Base-by-base conservation (phyloP, 139 green algal species). In the Edaphochlamys debaryana region DNA sequence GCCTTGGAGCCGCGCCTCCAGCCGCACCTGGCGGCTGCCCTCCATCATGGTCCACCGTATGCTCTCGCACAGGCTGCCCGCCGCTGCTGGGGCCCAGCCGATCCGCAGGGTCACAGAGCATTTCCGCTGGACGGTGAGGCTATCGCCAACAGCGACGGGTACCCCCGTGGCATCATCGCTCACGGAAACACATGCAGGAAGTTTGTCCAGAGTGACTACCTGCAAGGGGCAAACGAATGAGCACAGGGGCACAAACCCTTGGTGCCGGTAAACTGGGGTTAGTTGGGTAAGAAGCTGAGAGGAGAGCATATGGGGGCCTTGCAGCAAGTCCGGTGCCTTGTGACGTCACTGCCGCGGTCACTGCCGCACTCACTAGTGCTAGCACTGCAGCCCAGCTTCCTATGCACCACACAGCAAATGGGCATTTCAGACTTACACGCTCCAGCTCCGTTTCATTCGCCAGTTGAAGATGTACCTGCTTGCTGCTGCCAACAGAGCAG, bases 41-140 rank as follows among this genome's bases (percentile, higher is more conserved):
- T 84, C 78, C 36, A 36, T 0, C 78, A 84, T 84, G 27, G 50
- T 27, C 66, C 64, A 84, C 13, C 78, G 64, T 29, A 84, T 27
- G 48, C 40, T 69, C n/a, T 84, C 78, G 11, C 38, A 37, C 4
- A 84, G 30, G 27, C 4, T 48, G 29, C 30, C 66, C 7, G 29
- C 66, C 34, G 32, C 19, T 4, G 0, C 17, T 4, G 75, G 75
- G 15, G 11, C 4, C 75, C 75, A 81, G 5, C 3, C 36, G 15
- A 81, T 25, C 40, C n/a, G 41, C 29, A 81, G 40, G 13, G 37
- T 25, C 27, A 30, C 7, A 19, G n/a, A 45, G 32, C 60, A 50
- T n/a, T 60, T 60, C 4, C 40, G 75, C 32, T 19, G n/a, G 3
- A 81, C 75, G 15, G 13, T 7, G 23, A 72, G 56, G 2, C 19